These are phyloP conservation scores for Steccherinum ochraceum DNA, from an alignment of 768 basidiomycete genomes.

Conservation along the genomic window DNA sequence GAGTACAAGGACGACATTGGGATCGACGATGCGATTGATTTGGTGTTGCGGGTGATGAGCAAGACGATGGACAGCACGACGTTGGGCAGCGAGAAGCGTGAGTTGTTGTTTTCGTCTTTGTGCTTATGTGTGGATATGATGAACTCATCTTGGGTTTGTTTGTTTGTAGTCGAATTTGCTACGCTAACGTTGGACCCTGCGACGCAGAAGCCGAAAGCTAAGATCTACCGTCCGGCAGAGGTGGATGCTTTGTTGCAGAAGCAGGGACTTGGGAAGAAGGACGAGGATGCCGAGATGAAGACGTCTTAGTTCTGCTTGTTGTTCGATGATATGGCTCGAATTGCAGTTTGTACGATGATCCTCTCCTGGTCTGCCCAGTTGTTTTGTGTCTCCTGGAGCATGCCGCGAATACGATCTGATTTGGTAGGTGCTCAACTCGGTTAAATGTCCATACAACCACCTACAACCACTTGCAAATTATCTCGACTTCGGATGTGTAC, in stretches of 20 bases:
- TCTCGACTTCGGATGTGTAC: too few relatives aligned
- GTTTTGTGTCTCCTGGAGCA: too few relatives aligned
- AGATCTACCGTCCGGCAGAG: slow-evolving; percentile 87
- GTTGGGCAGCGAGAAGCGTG: slow-evolving; percentile 91
- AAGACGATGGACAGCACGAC: slow-evolving; percentile 99
- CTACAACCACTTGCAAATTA: too few relatives aligned
- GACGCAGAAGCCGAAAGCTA: slow-evolving; percentile 76
- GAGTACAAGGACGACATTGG: slow-evolving; percentile 96
- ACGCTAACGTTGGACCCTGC: slow-evolving; percentile 80
- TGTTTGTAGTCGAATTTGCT: slow-evolving; percentile 82
- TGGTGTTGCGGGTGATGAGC: slow-evolving; percentile 93
- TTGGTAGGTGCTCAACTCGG: not conserved
- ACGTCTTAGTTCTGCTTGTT: slow-evolving; percentile 13
- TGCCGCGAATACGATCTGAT: too few relatives aligned
- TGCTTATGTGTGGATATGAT: slow-evolving; percentile 4
- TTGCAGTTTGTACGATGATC: not conserved
- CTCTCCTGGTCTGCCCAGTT: not conserved
- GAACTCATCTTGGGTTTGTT: not conserved
- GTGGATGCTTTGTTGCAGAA: slow-evolving; percentile 76
- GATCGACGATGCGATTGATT: slow-evolving; percentile 86
- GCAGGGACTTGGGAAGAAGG: slow-evolving; percentile 84
- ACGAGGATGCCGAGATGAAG: slow-evolving; percentile 79
- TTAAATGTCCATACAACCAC: not conserved
- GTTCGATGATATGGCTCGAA: not conserved
- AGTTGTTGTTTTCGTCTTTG: slow-evolving; percentile 23